Conservation (phyloP, 106 monocot genomes). For the Xerophyta viscosa region DNA sequence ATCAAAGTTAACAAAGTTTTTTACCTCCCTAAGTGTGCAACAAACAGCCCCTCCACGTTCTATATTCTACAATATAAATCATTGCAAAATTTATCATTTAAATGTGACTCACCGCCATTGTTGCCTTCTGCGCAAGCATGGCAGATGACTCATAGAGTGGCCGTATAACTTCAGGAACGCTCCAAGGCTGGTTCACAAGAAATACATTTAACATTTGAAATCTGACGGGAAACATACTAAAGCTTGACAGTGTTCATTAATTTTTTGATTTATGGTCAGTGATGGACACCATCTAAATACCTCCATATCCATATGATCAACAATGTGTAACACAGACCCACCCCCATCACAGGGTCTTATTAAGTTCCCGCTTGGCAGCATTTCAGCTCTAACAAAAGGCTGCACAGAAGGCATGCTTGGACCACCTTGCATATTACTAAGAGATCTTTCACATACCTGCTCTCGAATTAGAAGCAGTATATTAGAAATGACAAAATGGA, state of each 20-base stretch:
- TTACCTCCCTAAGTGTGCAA: too few relatives aligned
- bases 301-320: slow-evolving; percentile 66
- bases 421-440: slow-evolving; percentile 49
- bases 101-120: slow-evolving; percentile 42
- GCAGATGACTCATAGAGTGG: slow-evolving; percentile 63
- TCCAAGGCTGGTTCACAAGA: slow-evolving; percentile 42
- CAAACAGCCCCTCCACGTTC: too few relatives aligned
- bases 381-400: slow-evolving; percentile 58
- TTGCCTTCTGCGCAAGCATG: slow-evolving; percentile 57
- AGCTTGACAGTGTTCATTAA: too few relatives aligned
- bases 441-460: slow-evolving; percentile 81
- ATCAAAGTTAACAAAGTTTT: too few relatives aligned
- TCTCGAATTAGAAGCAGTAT: not conserved
- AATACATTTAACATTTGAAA: not conserved
- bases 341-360: slow-evolving; percentile 69
- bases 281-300: slow-evolving; percentile 13
- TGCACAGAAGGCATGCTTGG: slow-evolving; percentile 52
- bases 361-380: slow-evolving; percentile 62
- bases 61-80: too few relatives aligned
- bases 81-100: not conserved
- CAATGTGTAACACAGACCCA: slow-evolving; percentile 69
- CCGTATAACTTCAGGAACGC: slow-evolving; percentile 60
- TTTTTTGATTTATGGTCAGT: too few relatives aligned
- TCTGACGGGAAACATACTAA: too few relatives aligned
- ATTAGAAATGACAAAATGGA: not conserved